Conservation (phyloP, 345 rosid genomes). For the Murraya paniculata region DNA sequence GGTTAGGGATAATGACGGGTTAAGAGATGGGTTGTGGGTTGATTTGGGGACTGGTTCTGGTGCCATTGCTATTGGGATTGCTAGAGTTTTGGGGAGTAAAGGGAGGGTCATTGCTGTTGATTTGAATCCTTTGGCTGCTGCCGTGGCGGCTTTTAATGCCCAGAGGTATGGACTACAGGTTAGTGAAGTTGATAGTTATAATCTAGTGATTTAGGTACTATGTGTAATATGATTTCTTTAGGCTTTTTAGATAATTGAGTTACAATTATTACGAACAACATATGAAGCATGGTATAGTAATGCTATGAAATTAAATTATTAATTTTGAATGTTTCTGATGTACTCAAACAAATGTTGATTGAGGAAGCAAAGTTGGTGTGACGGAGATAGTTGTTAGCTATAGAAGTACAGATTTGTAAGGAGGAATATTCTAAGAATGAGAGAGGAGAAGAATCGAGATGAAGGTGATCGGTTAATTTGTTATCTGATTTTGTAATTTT, state of each 20-base stretch:
- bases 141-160: constrained; percentile 62
- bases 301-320: not conserved
- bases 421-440: not conserved
- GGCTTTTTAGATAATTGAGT: not conserved
- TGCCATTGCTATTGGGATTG: constrained; percentile 80
- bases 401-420: too few relatives aligned
- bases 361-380: not conserved
- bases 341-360: not conserved
- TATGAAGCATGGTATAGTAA: not conserved
- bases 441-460: not conserved
- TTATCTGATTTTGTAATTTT: not conserved
- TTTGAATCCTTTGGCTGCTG: constrained; percentile 61
- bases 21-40: constrained; percentile 65
- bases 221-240: not conserved
- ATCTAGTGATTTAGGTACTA: not conserved
- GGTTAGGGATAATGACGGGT: constrained; percentile 25
- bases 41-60: constrained; percentile 94
- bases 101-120: constrained; percentile 78
- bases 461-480: not conserved
- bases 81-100: constrained; percentile 32
- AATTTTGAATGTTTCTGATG: not conserved
- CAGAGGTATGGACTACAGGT: constrained; percentile 72
- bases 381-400: not conserved
- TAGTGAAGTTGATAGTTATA: constrained; percentile 10
- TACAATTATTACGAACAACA: not conserved